Percentiles rank a stretch among this genome's conserved stretches.
Conservation (phyloP, 2,329 filamentous ascomycete species). For the Leptographium radiaticola region DNA sequence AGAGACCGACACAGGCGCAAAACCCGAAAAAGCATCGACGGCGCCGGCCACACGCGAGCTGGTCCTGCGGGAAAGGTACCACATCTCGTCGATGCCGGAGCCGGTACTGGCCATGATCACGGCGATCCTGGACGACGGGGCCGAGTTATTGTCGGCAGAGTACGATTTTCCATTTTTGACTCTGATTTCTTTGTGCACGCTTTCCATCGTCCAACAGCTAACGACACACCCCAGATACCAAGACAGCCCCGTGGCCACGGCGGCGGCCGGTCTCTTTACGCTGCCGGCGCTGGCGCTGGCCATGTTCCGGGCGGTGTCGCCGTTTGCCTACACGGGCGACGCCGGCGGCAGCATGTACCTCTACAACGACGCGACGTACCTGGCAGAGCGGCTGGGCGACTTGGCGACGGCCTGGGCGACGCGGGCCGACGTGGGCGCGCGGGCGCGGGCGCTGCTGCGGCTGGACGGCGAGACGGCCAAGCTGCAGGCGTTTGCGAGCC, state of each 20-base stretch:
- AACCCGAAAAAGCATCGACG: not conserved
- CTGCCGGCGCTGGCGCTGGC: slow-evolving; percentile 61
- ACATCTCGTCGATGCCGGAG: slow-evolving; percentile 76
- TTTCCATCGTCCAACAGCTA: slow-evolving; percentile 2
- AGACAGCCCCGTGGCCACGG: slow-evolving; percentile 48
- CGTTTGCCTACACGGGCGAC: slow-evolving; percentile 56
- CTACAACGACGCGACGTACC: slow-evolving; percentile 54
- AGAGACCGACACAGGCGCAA: not conserved
- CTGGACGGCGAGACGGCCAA: slow-evolving; percentile 47
- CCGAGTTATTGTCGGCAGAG: slow-evolving; percentile 41
- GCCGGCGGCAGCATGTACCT: slow-evolving; percentile 53
- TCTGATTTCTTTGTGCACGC: not conserved
- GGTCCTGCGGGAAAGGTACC: slow-evolving; percentile 73
- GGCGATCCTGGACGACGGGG: slow-evolving; percentile 45
- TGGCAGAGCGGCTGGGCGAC: slow-evolving; percentile 42
- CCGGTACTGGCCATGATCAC: slow-evolving; percentile 57
- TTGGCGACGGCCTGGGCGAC: slow-evolving; percentile 38
- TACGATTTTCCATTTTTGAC: slow-evolving; percentile 11
- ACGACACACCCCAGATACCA: slow-evolving; percentile 22
- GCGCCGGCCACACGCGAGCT: slow-evolving; percentile 43
- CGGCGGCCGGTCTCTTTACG: slow-evolving; percentile 55
- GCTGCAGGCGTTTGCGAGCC: slow-evolving; percentile 45
- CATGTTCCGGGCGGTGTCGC: slow-evolving; percentile 67
- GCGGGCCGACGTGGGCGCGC: slow-evolving; percentile 35
- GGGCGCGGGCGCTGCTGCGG: slow-evolving; percentile 40